Conservation (phyloP, 441 rosid species). For the Euphorbia corollata region DNA sequence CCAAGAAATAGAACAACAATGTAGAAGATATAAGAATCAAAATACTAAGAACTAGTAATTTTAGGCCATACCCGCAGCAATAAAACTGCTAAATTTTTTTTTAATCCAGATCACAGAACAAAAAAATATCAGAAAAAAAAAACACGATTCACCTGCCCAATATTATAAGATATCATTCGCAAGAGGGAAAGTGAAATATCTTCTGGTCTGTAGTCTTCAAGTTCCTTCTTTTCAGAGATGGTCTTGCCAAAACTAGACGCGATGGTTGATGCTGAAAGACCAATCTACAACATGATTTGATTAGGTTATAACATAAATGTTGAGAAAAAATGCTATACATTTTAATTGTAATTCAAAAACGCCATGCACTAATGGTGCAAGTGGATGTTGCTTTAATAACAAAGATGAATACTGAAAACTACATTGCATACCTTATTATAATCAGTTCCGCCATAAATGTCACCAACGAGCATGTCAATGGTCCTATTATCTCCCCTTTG, state of each 20-base stretch:
- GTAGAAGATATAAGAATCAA: background rate
- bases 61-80: background rate
- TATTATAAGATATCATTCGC: slow-evolving; percentile 97
- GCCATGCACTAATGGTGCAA: slow-evolving; percentile 13
- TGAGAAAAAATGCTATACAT: background rate
- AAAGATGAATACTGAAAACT: slow-evolving; percentile 16
- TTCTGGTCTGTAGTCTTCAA: slow-evolving; percentile 86
- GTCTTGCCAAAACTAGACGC: slow-evolving; percentile 98
- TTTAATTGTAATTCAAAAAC: slow-evolving; percentile 4
- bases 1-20: background rate
- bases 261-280: slow-evolving; percentile 95
- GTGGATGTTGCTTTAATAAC: slow-evolving; percentile 8
- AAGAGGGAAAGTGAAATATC: slow-evolving; percentile 92
- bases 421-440: slow-evolving; percentile 68
- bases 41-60: background rate
- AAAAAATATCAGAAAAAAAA: too few species aligned
- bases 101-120: too few species aligned
- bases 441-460: slow-evolving; percentile 96
- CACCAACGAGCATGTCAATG: slow-evolving; percentile 99
- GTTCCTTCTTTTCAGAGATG: slow-evolving; percentile 85
- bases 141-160: slow-evolving; percentile 26
- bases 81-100: too few species aligned
- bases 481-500: slow-evolving; percentile 94
- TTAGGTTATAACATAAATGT: slow-evolving; percentile 10
- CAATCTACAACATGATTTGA: slow-evolving; percentile 47